These are phyloP conservation scores for Pterocarpus santalinus DNA, from an alignment of 306 rosid genomes.

Conservation along the genomic window DNA sequence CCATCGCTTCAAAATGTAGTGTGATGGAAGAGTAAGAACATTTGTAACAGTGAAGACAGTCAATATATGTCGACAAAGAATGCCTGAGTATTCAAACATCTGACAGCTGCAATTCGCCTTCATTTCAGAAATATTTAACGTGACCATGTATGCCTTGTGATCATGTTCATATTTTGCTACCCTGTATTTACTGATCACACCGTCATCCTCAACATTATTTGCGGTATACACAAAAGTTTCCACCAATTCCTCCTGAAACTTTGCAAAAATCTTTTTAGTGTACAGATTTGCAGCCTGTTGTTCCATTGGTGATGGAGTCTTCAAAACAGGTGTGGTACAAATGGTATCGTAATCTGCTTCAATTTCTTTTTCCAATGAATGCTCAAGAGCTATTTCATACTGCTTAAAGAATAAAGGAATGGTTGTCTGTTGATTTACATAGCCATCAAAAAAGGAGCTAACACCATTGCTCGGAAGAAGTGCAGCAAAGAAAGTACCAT, in stretches of 20 bases:
- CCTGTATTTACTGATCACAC: slow-evolving; percentile 65
- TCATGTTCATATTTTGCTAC: slow-evolving; percentile 82
- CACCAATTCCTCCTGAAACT: slow-evolving; percentile 83
- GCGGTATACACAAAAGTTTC: slow-evolving; percentile 85
- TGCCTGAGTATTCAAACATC: slow-evolving; percentile 84
- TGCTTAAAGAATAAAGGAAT: slow-evolving; percentile 74
- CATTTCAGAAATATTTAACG: slow-evolving; percentile 59
- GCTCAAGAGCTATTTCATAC: slow-evolving; percentile 75
- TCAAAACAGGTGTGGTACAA: slow-evolving; percentile 69
- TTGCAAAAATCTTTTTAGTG: slow-evolving; percentile 71
- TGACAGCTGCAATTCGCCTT: slow-evolving; percentile 81
- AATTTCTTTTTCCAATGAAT: slow-evolving; percentile 73
- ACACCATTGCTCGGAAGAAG: slow-evolving; percentile 66
- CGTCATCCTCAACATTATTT: slow-evolving; percentile 65
- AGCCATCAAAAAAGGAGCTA: slow-evolving; percentile 75
- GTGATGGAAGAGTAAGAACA: slow-evolving; percentile 80
- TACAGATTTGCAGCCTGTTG: slow-evolving; percentile 79
- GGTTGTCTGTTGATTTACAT: slow-evolving; percentile 79
- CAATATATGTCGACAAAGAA: slow-evolving; percentile 82
- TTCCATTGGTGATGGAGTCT: slow-evolving; percentile 91
- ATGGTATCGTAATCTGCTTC: slow-evolving; percentile 78
- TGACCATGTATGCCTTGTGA: slow-evolving; percentile 72
- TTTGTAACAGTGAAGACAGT: slow-evolving; percentile 87
- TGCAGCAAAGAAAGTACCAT: slow-evolving; percentile 75
- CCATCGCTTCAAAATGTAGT: slow-evolving; percentile 81